Conservation (phyloP, 73 alveolate species). For the Paramecium octaurelia region DNA sequence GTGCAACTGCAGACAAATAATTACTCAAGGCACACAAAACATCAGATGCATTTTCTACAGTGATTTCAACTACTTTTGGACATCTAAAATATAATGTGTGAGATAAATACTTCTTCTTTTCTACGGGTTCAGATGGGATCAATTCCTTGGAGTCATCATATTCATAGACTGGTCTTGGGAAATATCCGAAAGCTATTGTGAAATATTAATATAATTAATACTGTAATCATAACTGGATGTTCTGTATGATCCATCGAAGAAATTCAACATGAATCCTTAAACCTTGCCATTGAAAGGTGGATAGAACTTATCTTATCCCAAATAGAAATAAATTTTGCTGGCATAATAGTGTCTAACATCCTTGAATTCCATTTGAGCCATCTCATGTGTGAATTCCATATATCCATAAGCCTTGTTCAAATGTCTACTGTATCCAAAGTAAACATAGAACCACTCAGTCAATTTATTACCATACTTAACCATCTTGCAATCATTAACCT, state of each 20-base stretch:
- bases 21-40: slow-evolving; percentile 27
- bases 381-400: not conserved
- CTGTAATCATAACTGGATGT: not conserved
- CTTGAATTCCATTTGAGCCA: slow-evolving; percentile 19
- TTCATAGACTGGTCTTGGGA: not conserved
- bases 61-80: not conserved
- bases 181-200: slow-evolving; percentile 6
- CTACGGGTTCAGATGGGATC: not conserved
- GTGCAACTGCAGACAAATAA: slow-evolving; percentile 17
- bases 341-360: slow-evolving; percentile 3
- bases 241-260: slow-evolving; percentile 26
- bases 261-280: not conserved
- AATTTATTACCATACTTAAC: slow-evolving; percentile 6
- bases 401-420: not conserved
- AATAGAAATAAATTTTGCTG: not conserved
- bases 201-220: not conserved
- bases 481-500: not conserved
- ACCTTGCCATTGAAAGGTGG: slow-evolving; percentile 44
- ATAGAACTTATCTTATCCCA: slow-evolving; percentile 48
- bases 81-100: not conserved
- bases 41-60: not conserved
- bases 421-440: slow-evolving; percentile 16
- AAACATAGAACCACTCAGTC: slow-evolving; percentile 35
- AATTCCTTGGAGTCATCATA: not conserved
- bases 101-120: not conserved